phyloP scores from a whole-genome alignment of 345 rosid species.

The Lepidium africanum region DNA sequence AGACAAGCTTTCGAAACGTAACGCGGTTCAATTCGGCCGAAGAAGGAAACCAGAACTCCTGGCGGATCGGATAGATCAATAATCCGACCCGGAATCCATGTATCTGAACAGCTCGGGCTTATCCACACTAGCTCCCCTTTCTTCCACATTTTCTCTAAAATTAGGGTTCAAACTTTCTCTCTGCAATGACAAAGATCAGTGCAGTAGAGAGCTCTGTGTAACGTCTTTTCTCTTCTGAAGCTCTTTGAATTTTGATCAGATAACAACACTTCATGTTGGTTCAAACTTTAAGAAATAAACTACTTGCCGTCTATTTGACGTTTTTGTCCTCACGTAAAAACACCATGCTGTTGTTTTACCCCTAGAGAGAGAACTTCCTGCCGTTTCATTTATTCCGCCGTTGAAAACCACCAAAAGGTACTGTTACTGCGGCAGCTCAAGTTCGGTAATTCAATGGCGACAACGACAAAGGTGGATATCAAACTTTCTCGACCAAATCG shows the following conservation, averaged over 20 bases:
- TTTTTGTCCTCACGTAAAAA: background rate
- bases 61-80: conserved; percentile 12
- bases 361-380: background rate
- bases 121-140: conserved; percentile 24
- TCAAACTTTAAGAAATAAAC: background rate
- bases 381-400: conserved; percentile 5
- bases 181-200: background rate
- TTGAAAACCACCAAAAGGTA: background rate
- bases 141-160: conserved; percentile 16
- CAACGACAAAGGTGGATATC: conserved; percentile 39
- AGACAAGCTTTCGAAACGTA: conserved; percentile 16
- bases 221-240: background rate
- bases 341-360: background rate
- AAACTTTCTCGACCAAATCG: conserved; percentile 65
- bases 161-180: conserved; percentile 14
- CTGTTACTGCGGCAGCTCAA: background rate
- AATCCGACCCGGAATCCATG: conserved; percentile 29
- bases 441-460: conserved; percentile 16
- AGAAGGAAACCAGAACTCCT: conserved; percentile 5
- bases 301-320: background rate
- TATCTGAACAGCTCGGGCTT: background rate
- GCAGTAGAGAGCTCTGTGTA: background rate
- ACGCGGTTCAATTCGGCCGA: conserved; percentile 14
- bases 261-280: background rate
- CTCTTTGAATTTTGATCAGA: background rate